Percentiles rank a stretch among this genome's conserved stretches.
Conservation (phyloP, 1,284 basidiomycete genomes). For the Polyporus tsugae region DNA sequence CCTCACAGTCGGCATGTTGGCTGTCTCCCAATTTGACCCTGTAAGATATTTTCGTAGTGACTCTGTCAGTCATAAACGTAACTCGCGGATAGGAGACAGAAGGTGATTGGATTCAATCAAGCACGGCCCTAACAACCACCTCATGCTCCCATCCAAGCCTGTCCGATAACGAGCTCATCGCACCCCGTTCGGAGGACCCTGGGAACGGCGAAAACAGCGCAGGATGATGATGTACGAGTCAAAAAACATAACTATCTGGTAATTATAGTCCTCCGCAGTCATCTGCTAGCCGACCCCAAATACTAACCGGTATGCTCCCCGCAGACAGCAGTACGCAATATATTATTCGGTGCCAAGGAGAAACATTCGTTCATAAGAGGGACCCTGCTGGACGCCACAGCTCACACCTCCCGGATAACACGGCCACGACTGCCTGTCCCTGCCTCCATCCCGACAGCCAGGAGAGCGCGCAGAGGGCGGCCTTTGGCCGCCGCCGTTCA, state of each 20-base stretch:
- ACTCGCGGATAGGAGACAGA: neutral
- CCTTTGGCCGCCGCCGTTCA: neutral
- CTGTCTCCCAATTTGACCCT: neutral
- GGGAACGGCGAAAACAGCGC: constrained; percentile 34
- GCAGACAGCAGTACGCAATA: neutral
- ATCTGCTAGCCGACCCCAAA: neutral
- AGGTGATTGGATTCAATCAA: neutral
- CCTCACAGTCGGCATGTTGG: neutral
- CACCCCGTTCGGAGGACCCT: neutral
- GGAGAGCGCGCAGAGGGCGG: constrained; percentile 3
- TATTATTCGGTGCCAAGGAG: no score
- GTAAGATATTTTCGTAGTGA: neutral
- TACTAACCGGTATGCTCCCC: neutral
- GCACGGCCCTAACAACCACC: neutral
- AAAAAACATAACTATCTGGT: neutral
- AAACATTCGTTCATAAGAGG: neutral
- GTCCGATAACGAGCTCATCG: neutral
- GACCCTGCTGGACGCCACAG: neutral
- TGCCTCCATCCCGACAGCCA: neutral
- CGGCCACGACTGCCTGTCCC: no score
- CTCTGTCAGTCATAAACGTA: neutral
- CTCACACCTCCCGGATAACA: neutral
- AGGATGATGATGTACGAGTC: neutral
- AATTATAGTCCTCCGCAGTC: neutral
- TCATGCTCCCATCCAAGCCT: neutral